Evolutionary conservation across 768 basidiomycete species (phyloP).

Genomic region (Tephrocybe sp.): DNA sequence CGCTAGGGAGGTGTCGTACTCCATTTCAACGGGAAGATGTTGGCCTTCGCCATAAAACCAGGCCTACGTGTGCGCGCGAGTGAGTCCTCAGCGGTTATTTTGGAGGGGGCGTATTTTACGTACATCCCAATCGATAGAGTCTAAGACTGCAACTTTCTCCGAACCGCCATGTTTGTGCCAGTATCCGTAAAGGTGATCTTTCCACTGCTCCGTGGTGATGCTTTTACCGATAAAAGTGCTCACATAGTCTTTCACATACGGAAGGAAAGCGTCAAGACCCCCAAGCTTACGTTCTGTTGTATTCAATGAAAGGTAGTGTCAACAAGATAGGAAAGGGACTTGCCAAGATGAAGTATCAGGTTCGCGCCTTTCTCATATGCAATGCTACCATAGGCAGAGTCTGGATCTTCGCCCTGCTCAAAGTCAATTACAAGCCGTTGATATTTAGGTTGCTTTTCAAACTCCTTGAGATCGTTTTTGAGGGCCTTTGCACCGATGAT

Average conservation of each 20-base stretch:
- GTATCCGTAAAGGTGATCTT: constrained; percentile 71
- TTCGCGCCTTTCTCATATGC: constrained; percentile 92
- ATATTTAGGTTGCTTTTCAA: constrained; percentile 62
- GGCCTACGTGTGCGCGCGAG: constrained; percentile 34
- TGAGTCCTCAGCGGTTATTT: too few species aligned
- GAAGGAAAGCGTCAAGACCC: constrained; percentile 81
- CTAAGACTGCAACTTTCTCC: constrained; percentile 62
- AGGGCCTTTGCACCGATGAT: constrained; percentile 73
- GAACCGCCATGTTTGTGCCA: constrained; percentile 55
- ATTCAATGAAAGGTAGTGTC: neutral
- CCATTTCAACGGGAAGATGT: constrained; percentile 67
- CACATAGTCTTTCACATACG: constrained; percentile 83
- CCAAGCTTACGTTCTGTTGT: constrained; percentile 64
- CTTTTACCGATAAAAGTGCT: constrained; percentile 78
- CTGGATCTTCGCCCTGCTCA: constrained; percentile 70
- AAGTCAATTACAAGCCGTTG: constrained; percentile 80
- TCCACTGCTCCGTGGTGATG: constrained; percentile 85
- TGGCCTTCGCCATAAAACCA: constrained; percentile 84
- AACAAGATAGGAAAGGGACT: constrained; percentile 12
- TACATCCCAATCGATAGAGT: constrained; percentile 78
- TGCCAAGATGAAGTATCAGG: constrained; percentile 81
- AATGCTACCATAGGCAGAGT: constrained; percentile 70
- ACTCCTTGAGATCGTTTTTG: constrained; percentile 64
- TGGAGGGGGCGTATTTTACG: constrained; percentile 17
- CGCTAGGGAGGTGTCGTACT: constrained; percentile 74